Base-by-base conservation (phyloP, 2,329 filamentous ascomycete species). In the Penicillium sp. region DNA sequence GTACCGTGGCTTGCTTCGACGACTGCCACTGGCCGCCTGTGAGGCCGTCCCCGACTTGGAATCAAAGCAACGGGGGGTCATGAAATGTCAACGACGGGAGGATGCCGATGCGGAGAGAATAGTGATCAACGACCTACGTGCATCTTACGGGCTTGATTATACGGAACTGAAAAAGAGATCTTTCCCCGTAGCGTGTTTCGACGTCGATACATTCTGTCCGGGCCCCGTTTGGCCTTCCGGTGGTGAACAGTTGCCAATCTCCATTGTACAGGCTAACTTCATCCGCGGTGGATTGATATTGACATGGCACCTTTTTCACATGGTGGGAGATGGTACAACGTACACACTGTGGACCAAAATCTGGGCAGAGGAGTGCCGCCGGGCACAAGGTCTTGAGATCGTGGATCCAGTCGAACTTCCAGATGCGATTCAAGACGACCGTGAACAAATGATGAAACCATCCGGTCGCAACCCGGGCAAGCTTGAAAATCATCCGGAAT, bases 251-350 rank as follows among this genome's bases (percentile, higher is more conserved):
- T 49, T 79, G 0, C 66, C 72, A 25, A 59, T 67, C 0, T 64
- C 59, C 1, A 49, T 63, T n/a, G 60, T 79, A 1, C 79, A 80
- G 54, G 70, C 70, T 5, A 80, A 72, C 34, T 74, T 79, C 42
- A 73, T 82, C 33, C 45, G 55, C 0, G 78, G 75, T 3, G 79
- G 78, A 0, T 53, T 82, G 0, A 54, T 82, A 0, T 64, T 82
- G 4, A 76, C 73, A 2, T 61, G 59, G 59, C 54, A 44, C 25
- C 55, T 56, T 7, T 30, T 68, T 10, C 69, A 72, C 36, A 62
- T 71, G 46, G 61, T 65, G 14, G 69, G 66, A 7, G 69, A 72
- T 9, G 68, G 62, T 3, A 66, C 57, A 9, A 55, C 62, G 3
- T 71, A 66, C 64, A 59, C 36, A 59, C 54, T 31, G 22, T 67